Base-by-base conservation (phyloP, 2,329 filamentous ascomycete genomes). In the Alternaria ethzedia region DNA sequence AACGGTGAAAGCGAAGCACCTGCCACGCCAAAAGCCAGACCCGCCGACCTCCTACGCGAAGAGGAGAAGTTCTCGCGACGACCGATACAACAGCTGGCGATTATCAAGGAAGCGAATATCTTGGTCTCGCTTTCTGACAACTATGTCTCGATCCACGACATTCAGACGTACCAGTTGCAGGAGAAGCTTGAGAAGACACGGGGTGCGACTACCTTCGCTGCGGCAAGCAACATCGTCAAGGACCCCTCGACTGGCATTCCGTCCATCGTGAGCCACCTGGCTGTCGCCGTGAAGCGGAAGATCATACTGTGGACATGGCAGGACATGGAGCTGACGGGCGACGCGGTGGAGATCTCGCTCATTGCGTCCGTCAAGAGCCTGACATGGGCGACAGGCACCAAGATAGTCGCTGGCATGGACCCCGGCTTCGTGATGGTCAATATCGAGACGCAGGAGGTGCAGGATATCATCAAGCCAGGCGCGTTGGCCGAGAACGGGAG, bases 231-330 rank as follows among this genome's bases (percentile, higher is more conserved):
- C 79, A 96, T 98, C 59, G 91, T 97, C 70, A 95, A 96, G 78
- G 96, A 99, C 79, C 83, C 89, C 6, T 88, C 89, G 54, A 97
- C 93, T 0, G 92, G 92, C 23, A 94, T 99, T 54, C 94, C 94
- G 1, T 93, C 95, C 70, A 96, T 99, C 59, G 94, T 98, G 68
- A 97, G 93, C 59, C 87, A 94, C 41, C 84, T 99, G 55, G 96
- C 94, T 7, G 95, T 99, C 11, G 94, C 94, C 5, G 93, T 97
- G 32, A 98, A 98, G 85, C 86, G 96, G 75, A 92, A 92, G 73
- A 85, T 99, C 56, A 80, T 98, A 64, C 82, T 97, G 59, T 99
- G 96, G 94, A 92, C 90, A 74, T 99, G 96, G 96, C 91, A 96
- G 73, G 94, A 97, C 78, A 96, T 94, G 84, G 96, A 98, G 82